phyloP scores from a whole-genome alignment of 441 rosid genomes.

The Populus hybrid region DNA sequence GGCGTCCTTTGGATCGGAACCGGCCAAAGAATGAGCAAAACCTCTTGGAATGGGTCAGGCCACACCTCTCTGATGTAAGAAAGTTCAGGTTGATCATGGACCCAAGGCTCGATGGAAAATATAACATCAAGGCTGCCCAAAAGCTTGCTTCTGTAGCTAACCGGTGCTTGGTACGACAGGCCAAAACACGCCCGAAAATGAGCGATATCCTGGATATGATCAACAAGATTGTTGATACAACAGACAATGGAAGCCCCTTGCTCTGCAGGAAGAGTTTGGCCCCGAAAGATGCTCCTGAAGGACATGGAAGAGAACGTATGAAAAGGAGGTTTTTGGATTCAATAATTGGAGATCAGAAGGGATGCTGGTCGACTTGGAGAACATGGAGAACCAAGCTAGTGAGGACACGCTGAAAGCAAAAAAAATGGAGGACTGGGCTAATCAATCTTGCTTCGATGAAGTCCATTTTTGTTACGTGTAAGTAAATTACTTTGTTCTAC shows the following conservation, averaged over 20 bases:
- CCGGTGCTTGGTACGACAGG: conserved; percentile 58
- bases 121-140: conserved; percentile 57
- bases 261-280: conserved; percentile 37
- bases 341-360: conserved; percentile 32
- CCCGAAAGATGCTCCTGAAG: conserved; percentile 30
- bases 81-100: conserved; percentile 65
- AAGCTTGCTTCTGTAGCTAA: conserved; percentile 66
- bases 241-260: conserved; percentile 35
- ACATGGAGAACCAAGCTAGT: conserved; percentile 50
- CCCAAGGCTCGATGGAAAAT: conserved; percentile 62
- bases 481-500: background rate
- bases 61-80: conserved; percentile 49
- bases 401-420: conserved; percentile 21
- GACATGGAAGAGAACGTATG: conserved; percentile 36
- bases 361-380: conserved; percentile 48
- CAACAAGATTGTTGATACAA: conserved; percentile 41
- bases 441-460: background rate
- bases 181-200: conserved; percentile 75
- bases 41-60: conserved; percentile 73
- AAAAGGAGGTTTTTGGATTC: conserved; percentile 52
- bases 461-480: background rate
- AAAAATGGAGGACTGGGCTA: background rate
- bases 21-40: conserved; percentile 61
- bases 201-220: conserved; percentile 66
- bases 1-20: conserved; percentile 57